Base-by-base conservation (phyloP, 805 yeast genomes). In the Candida bentonensis region DNA sequence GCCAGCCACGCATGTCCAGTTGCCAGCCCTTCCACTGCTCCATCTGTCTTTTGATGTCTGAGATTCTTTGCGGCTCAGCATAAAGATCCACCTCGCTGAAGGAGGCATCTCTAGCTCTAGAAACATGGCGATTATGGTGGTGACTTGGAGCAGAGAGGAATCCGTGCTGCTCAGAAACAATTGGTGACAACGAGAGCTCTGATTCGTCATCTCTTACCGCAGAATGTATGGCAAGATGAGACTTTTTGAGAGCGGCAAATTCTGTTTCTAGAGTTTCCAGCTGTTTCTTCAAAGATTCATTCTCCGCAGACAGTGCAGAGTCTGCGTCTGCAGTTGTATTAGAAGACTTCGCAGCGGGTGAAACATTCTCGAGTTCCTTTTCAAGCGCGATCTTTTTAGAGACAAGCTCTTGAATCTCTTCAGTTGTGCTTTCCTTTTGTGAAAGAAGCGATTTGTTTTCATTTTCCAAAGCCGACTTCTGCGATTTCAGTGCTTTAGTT, bases 1-100 rank as follows among this genome's bases (percentile, higher is more conserved):
- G 71, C 96, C 96, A 88, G 13, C 59, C 53, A 22, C 84, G 71
- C 94, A 88, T 83, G 55, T 88, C 95, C 2, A 86, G 72, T 55
- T 81, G 85, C 87, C 88, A 88, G 42, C 75, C 78, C 51, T 77
- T 78, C 94, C 94, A 88, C 51, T 75, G 76, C 56, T 70, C 67
- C 51, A 88, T 62, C 40, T 72, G 68, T 44, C 76, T 79, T 9
- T 53, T 46, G 26, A 52, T 50, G 21, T 50, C 52, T 49, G 72
- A 67, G 50, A 75, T 69, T 52, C 76, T 78, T 11, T 71, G 70
- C 4, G 76, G 72, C 48, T 73, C 74, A 23, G 72, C 56, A 43
- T 68, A 67, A 21, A 62, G 50, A 23, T 61, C 66, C 15, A 62
- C 60, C 41, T 57, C 64, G 13, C 55, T 60, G 40, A 55, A 57